A percentile compares a stretch with the other conserved stretches of the same genome.
These are phyloP conservation scores for Talaromyces atroroseus DNA, from an alignment of 2,329 filamentous ascomycete genomes.

Conservation along the genomic window DNA sequence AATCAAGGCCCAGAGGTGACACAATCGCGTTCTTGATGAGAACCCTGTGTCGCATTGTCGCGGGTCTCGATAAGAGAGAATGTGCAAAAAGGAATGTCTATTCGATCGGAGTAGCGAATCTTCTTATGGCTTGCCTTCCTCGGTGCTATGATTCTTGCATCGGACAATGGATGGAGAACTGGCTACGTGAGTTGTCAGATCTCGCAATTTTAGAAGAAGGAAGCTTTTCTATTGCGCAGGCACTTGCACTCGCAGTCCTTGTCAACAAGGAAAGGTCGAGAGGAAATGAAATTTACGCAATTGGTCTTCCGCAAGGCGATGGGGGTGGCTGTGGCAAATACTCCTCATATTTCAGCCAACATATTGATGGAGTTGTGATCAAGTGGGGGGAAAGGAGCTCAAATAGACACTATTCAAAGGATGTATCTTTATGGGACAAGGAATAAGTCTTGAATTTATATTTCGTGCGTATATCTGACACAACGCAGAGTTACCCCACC, in stretches of 20 bases:
- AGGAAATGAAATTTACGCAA: background rate
- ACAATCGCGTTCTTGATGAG: background rate
- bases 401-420: background rate
- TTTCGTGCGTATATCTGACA: no score
- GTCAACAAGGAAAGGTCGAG: background rate
- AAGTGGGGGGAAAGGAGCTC: background rate
- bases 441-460: background rate
- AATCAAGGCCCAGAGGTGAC: background rate
- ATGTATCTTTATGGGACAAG: background rate
- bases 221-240: background rate
- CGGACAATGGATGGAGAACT: background rate
- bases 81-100: background rate
- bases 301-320: background rate
- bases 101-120: background rate
- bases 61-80: background rate
- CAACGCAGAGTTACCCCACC: no score
- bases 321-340: background rate
- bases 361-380: background rate
- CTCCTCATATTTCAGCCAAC: constrained; percentile 1
- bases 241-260: background rate
- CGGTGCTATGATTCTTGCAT: background rate
- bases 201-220: background rate
- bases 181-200: background rate
- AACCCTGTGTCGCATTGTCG: background rate
- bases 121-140: background rate